phyloP scores from a whole-genome alignment of 2,329 filamentous ascomycete species.

The Arthrocladium fulminans region DNA sequence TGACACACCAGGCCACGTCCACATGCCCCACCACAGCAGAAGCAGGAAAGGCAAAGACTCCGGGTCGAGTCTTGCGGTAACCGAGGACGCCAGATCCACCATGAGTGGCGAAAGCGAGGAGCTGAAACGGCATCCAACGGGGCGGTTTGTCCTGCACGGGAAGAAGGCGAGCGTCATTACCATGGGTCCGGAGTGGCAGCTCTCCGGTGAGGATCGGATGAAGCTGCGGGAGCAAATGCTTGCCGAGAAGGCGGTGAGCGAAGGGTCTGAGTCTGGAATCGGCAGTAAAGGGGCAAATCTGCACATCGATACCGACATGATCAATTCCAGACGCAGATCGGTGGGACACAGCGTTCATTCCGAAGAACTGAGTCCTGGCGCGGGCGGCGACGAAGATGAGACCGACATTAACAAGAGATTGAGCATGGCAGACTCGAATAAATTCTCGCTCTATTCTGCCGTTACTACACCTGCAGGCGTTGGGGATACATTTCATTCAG shows the following conservation, averaged over 20 bases:
- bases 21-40: slow-evolving; percentile 51
- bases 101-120: slow-evolving; percentile 50
- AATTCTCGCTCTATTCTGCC: slow-evolving; percentile 3
- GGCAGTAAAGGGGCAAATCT: neutral
- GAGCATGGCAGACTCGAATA: slow-evolving; percentile 4
- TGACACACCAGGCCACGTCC: slow-evolving; percentile 60
- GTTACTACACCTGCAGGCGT: slow-evolving; percentile 1
- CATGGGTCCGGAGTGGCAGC: slow-evolving; percentile 86
- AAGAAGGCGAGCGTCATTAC: slow-evolving; percentile 97
- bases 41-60: slow-evolving; percentile 71
- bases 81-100: slow-evolving; percentile 43
- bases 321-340: neutral
- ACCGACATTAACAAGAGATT: neutral
- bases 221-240: slow-evolving; percentile 41
- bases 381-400: neutral
- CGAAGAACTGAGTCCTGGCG: slow-evolving; percentile 3
- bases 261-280: neutral
- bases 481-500: slow-evolving; percentile 5
- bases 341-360: neutral
- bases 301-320: slow-evolving; percentile 7
- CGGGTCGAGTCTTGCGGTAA: slow-evolving; percentile 47
- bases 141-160: slow-evolving; percentile 91
- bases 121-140: slow-evolving; percentile 61
- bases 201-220: slow-evolving; percentile 64
- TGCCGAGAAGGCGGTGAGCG: neutral